Percentiles rank a stretch among this genome's conserved stretches.
Evolutionary conservation across 768 basidiomycete species (phyloP).

Genomic region (Russula vinacea): DNA sequence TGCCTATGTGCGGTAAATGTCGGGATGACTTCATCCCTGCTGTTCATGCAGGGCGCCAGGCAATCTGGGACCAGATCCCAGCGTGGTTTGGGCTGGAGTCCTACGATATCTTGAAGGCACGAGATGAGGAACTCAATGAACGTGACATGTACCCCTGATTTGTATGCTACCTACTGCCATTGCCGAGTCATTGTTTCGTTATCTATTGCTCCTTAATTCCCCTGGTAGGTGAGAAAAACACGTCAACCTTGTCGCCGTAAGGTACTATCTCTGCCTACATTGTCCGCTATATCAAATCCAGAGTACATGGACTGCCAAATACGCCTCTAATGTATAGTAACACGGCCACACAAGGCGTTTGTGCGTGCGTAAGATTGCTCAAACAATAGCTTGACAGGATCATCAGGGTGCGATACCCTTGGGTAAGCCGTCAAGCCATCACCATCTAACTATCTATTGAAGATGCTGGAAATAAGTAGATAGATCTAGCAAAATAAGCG

Average conservation of each 20-base stretch:
- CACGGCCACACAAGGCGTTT: background rate
- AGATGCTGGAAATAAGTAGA: slow-evolving; percentile 11
- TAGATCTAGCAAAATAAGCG: slow-evolving; percentile 23
- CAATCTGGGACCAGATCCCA: slow-evolving; percentile 61
- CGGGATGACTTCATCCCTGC: slow-evolving; percentile 47
- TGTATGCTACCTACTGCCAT: background rate
- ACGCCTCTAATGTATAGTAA: background rate
- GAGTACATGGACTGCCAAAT: background rate
- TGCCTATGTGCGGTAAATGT: slow-evolving; percentile 53
- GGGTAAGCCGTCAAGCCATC: background rate
- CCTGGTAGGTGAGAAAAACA: background rate
- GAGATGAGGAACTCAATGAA: slow-evolving; percentile 27
- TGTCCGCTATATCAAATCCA: background rate
- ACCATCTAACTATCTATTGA: background rate
- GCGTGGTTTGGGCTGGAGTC: slow-evolving; percentile 48
- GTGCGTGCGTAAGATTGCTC: background rate
- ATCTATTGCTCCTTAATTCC: background rate
- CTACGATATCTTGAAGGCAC: slow-evolving; percentile 19
- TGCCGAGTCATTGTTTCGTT: background rate
- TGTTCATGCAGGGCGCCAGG: slow-evolving; percentile 48
- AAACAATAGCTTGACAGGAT: too few species aligned
- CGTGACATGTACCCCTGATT: slow-evolving; percentile 18
- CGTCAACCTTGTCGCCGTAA: too few species aligned
- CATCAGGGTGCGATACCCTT: background rate
- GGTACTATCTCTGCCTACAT: background rate